Conservation (phyloP, 106 monocot genomes). For the Cymbidium sinense region DNA sequence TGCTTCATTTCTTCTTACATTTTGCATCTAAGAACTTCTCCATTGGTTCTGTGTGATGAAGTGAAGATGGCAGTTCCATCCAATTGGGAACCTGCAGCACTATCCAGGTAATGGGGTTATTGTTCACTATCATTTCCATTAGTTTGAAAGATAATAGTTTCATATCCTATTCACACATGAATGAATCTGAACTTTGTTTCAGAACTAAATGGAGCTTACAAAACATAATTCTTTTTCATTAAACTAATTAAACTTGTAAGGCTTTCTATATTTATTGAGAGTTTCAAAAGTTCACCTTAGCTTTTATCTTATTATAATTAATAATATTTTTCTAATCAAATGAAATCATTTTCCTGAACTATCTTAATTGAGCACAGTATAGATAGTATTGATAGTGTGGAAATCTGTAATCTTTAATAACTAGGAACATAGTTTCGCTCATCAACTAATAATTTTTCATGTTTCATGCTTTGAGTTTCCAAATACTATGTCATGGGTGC, state of each 20-base stretch:
- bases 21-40: constrained; percentile 68
- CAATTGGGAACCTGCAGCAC: constrained; percentile 67
- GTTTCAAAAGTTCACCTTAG: background rate
- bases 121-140: background rate
- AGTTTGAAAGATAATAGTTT: background rate
- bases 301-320: background rate
- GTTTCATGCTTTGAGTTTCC: too few relatives aligned
- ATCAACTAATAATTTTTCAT: too few relatives aligned
- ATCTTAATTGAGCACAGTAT: too few relatives aligned
- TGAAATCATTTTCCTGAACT: too few relatives aligned
- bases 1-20: constrained; percentile 86
- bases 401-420: too few relatives aligned
- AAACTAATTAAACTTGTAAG: background rate
- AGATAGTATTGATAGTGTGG: too few relatives aligned
- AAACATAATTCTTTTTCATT: too few relatives aligned
- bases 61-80: constrained; percentile 80
- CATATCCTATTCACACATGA: background rate
- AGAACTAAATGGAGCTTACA: background rate
- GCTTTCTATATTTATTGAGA: background rate
- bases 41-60: constrained; percentile 65
- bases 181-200: background rate
- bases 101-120: constrained; percentile 54
- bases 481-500: too few relatives aligned
- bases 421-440: too few relatives aligned
- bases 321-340: background rate